Percentiles rank a stretch among this genome's conserved stretches.
Evolutionary conservation across 768 basidiomycete species (phyloP).

Genomic region (Xerocomus brunneocitrinus): DNA sequence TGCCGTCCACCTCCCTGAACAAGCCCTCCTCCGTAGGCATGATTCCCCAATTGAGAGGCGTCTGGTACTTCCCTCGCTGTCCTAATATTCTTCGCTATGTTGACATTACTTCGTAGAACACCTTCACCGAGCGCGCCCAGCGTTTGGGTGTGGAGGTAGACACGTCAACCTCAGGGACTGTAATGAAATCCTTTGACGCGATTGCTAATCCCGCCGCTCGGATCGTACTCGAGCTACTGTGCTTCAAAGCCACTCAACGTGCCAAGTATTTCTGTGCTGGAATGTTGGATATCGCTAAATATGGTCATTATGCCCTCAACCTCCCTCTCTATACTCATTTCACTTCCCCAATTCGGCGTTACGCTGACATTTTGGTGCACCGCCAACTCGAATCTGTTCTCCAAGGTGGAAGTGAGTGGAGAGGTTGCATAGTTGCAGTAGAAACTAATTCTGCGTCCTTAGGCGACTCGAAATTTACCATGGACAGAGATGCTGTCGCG

Average conservation of each 20-base stretch:
- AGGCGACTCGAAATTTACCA: slow-evolving; percentile 86
- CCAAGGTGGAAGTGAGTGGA: slow-evolving; percentile 55
- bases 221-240: slow-evolving; percentile 75
- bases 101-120: slow-evolving; percentile 44
- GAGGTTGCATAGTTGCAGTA: not conserved
- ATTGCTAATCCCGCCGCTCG: slow-evolving; percentile 71
- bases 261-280: slow-evolving; percentile 99
- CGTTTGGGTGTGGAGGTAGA: slow-evolving; percentile 84
- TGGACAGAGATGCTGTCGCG: slow-evolving; percentile 97
- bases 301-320: slow-evolving; percentile 87
- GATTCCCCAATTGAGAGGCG: slow-evolving; percentile 91
- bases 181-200: slow-evolving; percentile 81
- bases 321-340: slow-evolving; percentile 91
- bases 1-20: slow-evolving; percentile 92
- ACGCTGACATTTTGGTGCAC: slow-evolving; percentile 92
- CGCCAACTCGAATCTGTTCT: slow-evolving; percentile 92
- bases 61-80: slow-evolving; percentile 42
- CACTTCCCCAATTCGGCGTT: slow-evolving; percentile 88
- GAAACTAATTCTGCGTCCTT: slow-evolving; percentile 3
- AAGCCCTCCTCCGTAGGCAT: slow-evolving; percentile 93
- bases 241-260: slow-evolving; percentile 87
- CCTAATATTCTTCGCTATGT: not conserved
- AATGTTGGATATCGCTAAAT: slow-evolving; percentile 99
- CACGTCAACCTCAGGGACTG: slow-evolving; percentile 65
- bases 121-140: slow-evolving; percentile 75